Base-by-base conservation (phyloP, 768 basidiomycete genomes). In the Cyclocybe aegerita region DNA sequence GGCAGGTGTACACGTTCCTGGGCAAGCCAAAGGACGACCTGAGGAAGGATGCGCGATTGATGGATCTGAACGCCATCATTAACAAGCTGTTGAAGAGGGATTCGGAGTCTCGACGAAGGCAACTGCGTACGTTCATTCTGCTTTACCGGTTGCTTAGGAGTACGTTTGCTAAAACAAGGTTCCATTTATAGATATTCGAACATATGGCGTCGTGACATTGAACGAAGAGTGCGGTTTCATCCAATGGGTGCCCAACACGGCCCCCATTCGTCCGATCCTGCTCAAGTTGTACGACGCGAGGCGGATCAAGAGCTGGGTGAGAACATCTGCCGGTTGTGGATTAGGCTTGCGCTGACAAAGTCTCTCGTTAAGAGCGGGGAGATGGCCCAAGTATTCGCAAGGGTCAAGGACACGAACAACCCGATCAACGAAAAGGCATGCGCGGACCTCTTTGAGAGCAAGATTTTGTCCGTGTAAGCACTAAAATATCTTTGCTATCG, bases 41-140 rank as follows among this genome's bases (percentile, higher is more conserved):
- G 31, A 81, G 97, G 35, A 99, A 99, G 73, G 97, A 99, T 61
- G 95, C 94, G 0, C 81, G 97, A 4, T 68, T 99, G 47, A 98
- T 98, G 96, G 97, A 98, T 63, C 92, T 98, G 70, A 95, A 98
- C 61, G 82, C 90, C 3, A 94, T 99, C 68, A 94, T 99, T 70
- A 98, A 98, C 70, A 98, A 96, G 65, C 70, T 98, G 6, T 76
- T 99, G 46, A 96, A 95, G 64, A 84, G 90, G 4, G 93, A 95
- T 60, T 93, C 94, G 0, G 95, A 98, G 52, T 93, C 96, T 23
- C 83, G 97, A 57, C 76, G 90, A 52, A 78, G 97, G 30, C 90
- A 93, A 50, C 82, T 99, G 37, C 86, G 96, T 96, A 65, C 56
- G 91, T 77, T 11, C 4, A 16, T 15, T 44, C 1, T n/a, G n/a